Base-by-base conservation (phyloP, 441 rosid species). In the Jatropha podagrica region DNA sequence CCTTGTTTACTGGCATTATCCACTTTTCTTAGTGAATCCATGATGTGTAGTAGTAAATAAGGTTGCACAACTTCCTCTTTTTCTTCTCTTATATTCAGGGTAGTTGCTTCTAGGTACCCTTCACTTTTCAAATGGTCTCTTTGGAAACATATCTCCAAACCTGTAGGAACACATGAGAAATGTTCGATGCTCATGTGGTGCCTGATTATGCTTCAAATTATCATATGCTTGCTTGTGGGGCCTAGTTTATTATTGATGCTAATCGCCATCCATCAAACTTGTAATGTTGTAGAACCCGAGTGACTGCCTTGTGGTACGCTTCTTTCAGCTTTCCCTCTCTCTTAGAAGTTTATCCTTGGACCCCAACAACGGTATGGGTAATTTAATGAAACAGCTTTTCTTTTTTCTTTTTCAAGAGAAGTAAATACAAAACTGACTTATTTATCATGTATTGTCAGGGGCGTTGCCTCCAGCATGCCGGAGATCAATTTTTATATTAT, bases 271-370 rank as follows among this genome's bases (percentile, higher is more conserved):
- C 42, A 32, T 41, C 41, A 51, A 66, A 59, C 27, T 61, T 77
- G 46, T 64, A 56, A 69, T 77, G 75, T 69, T 80, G 78, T 98
- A 96, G 98, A 89, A 86, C 79, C 81, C 87, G 26, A 88, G 82
- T 76, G 91, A 84, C 66, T 86, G 76, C 82, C 85, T 89, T 65
- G 84, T 91, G 65, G 81, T 86, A 56, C 84, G 93, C 76, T 85
- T 87, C 89, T 94, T 96, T 83, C 99, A 96, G 87, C 96, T 94
- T 79, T 84, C 92, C 37, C 81, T 92, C 68, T 92, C 97, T 44
- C 87, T 96, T 58, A 86, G 86, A 81, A 88, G 81, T 60, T 69
- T 85, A 54, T 83, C 89, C 54, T 75, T 92, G 81, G 94, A 89
- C 64, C 81, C 85, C 37, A 83, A 80, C 72, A 83, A 82, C 51